These are phyloP conservation scores for Trametes hirsuta DNA, from an alignment of 1,284 basidiomycete species.

Conservation along the genomic window DNA sequence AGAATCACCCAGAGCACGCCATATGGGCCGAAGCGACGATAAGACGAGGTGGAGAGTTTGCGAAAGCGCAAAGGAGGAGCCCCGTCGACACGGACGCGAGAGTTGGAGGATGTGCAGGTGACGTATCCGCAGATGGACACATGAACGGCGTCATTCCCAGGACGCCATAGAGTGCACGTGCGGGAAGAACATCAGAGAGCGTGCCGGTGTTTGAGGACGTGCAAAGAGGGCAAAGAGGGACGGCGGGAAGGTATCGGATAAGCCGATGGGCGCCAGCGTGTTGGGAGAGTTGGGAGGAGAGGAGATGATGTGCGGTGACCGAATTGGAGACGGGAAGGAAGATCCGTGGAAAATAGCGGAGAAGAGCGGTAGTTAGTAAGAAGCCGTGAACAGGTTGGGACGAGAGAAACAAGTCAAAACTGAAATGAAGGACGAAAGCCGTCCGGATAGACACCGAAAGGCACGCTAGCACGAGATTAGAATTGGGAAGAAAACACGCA, in stretches of 20 bases:
- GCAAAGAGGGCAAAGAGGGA: constrained; percentile 9
- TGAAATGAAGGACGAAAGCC: constrained; percentile 13
- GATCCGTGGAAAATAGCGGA: constrained; percentile 23
- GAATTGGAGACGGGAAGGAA: constrained; percentile 19
- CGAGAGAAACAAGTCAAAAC: constrained; percentile 24
- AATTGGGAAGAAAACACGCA: constrained; percentile 41
- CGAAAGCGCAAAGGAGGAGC: background rate
- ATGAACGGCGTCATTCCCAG: constrained; percentile 25
- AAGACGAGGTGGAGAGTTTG: constrained; percentile 14
- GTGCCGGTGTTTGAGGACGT: constrained; percentile 9
- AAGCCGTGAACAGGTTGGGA: constrained; percentile 22
- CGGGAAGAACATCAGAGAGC: constrained; percentile 5
- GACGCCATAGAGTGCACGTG: constrained; percentile 17
- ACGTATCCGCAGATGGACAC: constrained; percentile 21
- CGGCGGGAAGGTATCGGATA: constrained; percentile 16
- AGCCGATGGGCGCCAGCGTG: constrained; percentile 16
- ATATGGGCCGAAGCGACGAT: constrained; percentile 18
- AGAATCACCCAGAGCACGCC: constrained; percentile 22
- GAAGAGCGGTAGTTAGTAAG: constrained; percentile 24
- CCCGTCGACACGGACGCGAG: constrained; percentile 7
- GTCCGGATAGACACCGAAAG: constrained; percentile 15
- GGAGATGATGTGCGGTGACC: constrained; percentile 20
- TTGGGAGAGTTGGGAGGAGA: constrained; percentile 14
- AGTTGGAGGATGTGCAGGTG: constrained; percentile 22
- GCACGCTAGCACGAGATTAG: constrained; percentile 6